Percentiles rank a stretch among this genome's conserved stretches.
Evolutionary conservation across 2,329 filamentous ascomycete genomes (phyloP).

Genomic region (Fusarium zealandicum): DNA sequence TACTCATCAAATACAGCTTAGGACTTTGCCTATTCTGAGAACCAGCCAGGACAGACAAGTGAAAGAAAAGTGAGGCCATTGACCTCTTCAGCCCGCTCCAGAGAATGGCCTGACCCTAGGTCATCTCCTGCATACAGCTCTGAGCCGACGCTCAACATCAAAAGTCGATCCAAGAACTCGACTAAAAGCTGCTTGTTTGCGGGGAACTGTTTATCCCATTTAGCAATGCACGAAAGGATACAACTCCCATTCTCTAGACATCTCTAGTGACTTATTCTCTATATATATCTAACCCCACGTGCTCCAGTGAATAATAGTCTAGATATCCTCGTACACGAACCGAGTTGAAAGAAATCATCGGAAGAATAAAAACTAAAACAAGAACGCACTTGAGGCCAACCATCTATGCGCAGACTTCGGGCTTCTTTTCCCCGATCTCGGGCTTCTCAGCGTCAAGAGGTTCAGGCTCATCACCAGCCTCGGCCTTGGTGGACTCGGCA

Average conservation of each 20-base stretch:
- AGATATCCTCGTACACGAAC: conserved; percentile 4
- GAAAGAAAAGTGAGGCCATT: neutral
- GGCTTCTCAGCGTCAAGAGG: neutral
- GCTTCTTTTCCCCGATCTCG: conserved; percentile 4
- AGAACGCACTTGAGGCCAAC: neutral
- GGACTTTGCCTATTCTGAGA: no score
- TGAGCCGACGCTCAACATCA: neutral
- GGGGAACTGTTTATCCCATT: neutral
- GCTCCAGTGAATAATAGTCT: conserved; percentile 1
- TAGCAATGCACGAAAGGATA: neutral
- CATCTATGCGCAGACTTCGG: conserved; percentile 2
- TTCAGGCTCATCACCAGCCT: conserved; percentile 5
- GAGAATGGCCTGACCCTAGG: conserved; percentile 9
- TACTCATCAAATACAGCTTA: no score
- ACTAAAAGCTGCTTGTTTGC: neutral
- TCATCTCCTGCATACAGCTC: neutral
- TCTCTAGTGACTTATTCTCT: neutral
- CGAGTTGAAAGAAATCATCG: neutral
- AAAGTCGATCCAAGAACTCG: neutral
- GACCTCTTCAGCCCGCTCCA: neutral
- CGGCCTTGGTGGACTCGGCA: neutral
- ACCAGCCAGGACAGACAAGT: no score
- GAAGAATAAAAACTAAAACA: neutral
- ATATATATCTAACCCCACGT: conserved; percentile 2
- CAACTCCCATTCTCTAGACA: neutral